Percentiles rank a stretch among this genome's conserved stretches.
phyloP scores from a whole-genome alignment of 2,329 filamentous ascomycete genomes.

The Rasamsonia emersonii region DNA sequence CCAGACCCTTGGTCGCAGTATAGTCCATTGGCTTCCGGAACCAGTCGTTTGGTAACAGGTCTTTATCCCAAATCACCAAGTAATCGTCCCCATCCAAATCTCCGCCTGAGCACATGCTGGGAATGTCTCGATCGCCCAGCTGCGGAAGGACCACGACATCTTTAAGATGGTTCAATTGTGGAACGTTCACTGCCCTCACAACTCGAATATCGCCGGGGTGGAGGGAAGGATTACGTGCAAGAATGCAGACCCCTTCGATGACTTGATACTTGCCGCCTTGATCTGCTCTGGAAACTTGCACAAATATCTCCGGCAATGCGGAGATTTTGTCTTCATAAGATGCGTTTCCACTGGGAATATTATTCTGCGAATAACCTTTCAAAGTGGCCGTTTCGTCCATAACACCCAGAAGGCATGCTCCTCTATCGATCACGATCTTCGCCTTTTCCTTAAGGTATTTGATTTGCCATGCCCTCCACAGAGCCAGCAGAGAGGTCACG shows the following conservation, averaged over 20 bases:
- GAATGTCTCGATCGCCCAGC: slow-evolving; percentile 71
- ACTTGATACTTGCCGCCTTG: slow-evolving; percentile 50
- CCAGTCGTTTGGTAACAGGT: slow-evolving; percentile 61
- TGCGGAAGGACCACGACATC: slow-evolving; percentile 85
- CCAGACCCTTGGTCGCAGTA: slow-evolving; percentile 46
- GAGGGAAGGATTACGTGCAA: slow-evolving; percentile 87
- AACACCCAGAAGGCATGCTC: slow-evolving; percentile 80
- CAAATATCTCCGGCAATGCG: slow-evolving; percentile 73
- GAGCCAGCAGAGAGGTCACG: slow-evolving; percentile 62
- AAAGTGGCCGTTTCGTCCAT: slow-evolving; percentile 75
- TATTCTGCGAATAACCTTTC: slow-evolving; percentile 56
- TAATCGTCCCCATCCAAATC: slow-evolving; percentile 96
- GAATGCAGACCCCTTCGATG: slow-evolving; percentile 67
- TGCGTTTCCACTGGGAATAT: slow-evolving; percentile 26
- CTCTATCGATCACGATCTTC: slow-evolving; percentile 68
- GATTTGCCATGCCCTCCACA: slow-evolving; percentile 85
- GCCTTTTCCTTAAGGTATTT: slow-evolving; percentile 91
- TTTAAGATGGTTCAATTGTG: slow-evolving; percentile 63
- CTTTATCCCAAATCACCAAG: slow-evolving; percentile 81
- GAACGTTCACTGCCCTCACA: slow-evolving; percentile 71
- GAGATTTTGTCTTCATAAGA: slow-evolving; percentile 36
- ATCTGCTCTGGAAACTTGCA: slow-evolving; percentile 62
- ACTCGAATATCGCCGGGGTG: slow-evolving; percentile 88
- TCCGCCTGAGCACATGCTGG: slow-evolving; percentile 92
- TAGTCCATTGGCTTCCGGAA: slow-evolving; percentile 75